Base-by-base conservation (phyloP, 2,329 filamentous ascomycete genomes). In the Talaromyces amestolkiae region DNA sequence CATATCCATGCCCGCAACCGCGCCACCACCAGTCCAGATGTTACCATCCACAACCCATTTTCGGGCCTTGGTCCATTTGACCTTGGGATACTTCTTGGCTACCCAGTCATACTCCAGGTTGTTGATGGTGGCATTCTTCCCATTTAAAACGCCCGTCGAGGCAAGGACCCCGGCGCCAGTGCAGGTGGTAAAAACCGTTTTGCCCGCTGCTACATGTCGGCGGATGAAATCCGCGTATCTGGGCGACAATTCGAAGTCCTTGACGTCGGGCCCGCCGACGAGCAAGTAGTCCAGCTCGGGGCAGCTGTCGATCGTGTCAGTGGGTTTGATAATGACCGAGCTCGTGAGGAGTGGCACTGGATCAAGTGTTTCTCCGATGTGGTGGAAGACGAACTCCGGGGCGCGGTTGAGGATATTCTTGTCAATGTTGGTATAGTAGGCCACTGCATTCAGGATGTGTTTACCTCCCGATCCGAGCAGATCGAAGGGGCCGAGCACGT, bases 1-100 rank as follows among this genome's bases (percentile, higher is more conserved):
- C 75, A 80, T 79, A 19, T 83, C 81, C 72, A 82, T 83, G 0
- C 81, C 82, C 3, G 81, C 81, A 17, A 79, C 70, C 0, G 81
- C 79, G 15, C 82, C 82, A 1, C 76, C 75, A 0, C 77, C 78
- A 2, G 81, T 83, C 82, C 82, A 83, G 37, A 83, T 75, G 39
- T 82, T 81, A 0, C 74, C 78, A 59, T 83, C 80, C 0, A 79
- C 64, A 64, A 82, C 72, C 80, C 81, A 84, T 66, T 82, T 79
- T 64, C 75, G 76, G 24, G 80, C 75, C 27, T 68, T 73, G 0
- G 75, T 76, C 82, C 81, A 84, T 5, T 80, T 77, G 9, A 83
- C 80, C 0, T 79, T 74, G 0, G 81, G 79, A 3, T 72, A 76
- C 6, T 69, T 65, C 27, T 73, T 67, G 61, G 71, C 75, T 0